A percentile compares a stretch with the other conserved stretches of the same genome.
Conservation (phyloP, 2,329 filamentous ascomycete species). For the Amphichorda felina region DNA sequence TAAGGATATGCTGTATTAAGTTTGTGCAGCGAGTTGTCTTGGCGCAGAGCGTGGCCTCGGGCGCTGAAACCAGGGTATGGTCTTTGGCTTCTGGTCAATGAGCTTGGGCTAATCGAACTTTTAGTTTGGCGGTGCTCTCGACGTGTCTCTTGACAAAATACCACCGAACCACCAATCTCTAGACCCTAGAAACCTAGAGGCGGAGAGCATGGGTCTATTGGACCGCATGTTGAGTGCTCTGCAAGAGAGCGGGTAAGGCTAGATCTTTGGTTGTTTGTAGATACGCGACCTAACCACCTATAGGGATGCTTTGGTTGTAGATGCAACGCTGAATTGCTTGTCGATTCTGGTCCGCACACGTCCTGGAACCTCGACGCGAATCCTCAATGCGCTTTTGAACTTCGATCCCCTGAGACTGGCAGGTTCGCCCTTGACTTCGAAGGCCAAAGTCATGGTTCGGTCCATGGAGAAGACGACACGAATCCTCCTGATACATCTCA, state of each 20-base stretch:
- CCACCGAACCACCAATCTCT: slow-evolving; percentile 74
- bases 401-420: slow-evolving; percentile 86
- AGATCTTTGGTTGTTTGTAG: slow-evolving; percentile 4
- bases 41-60: slow-evolving; percentile 76
- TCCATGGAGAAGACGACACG: slow-evolving; percentile 93
- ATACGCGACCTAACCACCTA: slow-evolving; percentile 7
- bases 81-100: slow-evolving; percentile 10
- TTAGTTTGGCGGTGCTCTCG: slow-evolving; percentile 39
- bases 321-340: slow-evolving; percentile 83
- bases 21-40: slow-evolving; percentile 90
- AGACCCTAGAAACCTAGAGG: slow-evolving; percentile 71
- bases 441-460: slow-evolving; percentile 69
- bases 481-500: slow-evolving; percentile 69
- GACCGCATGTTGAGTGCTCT: slow-evolving; percentile 79
- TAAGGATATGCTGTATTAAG: slow-evolving; percentile 92
- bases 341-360: slow-evolving; percentile 73
- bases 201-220: slow-evolving; percentile 81
- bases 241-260: slow-evolving; percentile 68
- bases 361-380: slow-evolving; percentile 71
- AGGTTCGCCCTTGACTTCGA: slow-evolving; percentile 64
- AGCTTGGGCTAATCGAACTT: slow-evolving; percentile 1
- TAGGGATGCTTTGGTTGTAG: slow-evolving; percentile 79
- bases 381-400: slow-evolving; percentile 71
- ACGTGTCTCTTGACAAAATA: slow-evolving; percentile 79
- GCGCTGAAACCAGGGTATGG: slow-evolving; percentile 71